Conservation (phyloP, 257 asterid genomes). For the Paulownia fortunei region DNA sequence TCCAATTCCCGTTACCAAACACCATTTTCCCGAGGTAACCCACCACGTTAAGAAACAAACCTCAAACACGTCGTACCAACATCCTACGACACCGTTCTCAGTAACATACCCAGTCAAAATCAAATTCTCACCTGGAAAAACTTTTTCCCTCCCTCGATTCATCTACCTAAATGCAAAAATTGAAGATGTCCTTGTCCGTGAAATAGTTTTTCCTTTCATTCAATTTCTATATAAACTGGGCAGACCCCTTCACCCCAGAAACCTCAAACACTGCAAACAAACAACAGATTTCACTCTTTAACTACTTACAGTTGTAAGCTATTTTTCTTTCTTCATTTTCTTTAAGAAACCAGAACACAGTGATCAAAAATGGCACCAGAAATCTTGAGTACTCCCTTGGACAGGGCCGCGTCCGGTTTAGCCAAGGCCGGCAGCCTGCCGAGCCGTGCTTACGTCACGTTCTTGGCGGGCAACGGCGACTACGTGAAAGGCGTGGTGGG, state of each 20-base stretch:
- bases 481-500: constrained; percentile 66
- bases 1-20: not conserved
- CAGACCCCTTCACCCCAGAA: not conserved
- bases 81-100: not conserved
- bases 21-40: not conserved
- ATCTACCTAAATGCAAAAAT: not conserved
- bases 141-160: not conserved
- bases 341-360: not conserved
- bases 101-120: not conserved
- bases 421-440: too few relatives aligned
- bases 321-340: not conserved
- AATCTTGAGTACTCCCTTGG: constrained; percentile 20
- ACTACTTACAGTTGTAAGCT: not conserved
- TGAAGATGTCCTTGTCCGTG: too few relatives aligned
- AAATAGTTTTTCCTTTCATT: not conserved
- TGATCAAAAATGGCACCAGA: constrained; percentile 40
- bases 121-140: not conserved
- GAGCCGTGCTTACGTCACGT: constrained; percentile 62
- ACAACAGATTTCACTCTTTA: not conserved
- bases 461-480: constrained; percentile 60
- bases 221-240: constrained; percentile 29
- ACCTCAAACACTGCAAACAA: constrained; percentile 1
- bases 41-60: not conserved
- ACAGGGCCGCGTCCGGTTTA: constrained; percentile 43
- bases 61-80: not conserved